Conservation (phyloP, 495 filamentous ascomycete genomes). For the Talaromyces nanjingensis region DNA sequence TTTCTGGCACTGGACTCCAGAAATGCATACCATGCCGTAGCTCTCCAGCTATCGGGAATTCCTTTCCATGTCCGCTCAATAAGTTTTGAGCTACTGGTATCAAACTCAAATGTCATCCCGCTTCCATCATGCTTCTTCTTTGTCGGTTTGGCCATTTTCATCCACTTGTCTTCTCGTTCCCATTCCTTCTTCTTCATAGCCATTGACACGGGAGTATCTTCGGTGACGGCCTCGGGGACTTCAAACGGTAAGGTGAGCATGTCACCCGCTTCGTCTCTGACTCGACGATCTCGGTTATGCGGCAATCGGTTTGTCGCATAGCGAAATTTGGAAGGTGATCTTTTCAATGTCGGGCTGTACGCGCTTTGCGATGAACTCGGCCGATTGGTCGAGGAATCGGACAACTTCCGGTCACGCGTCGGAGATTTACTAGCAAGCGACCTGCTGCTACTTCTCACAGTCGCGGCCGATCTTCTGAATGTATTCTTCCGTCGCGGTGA, state of each 20-base stretch:
- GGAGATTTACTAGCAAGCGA: slow-evolving; percentile 51
- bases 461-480: slow-evolving; percentile 44
- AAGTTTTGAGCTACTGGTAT: slow-evolving; percentile 74
- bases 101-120: slow-evolving; percentile 87
- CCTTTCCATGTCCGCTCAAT: slow-evolving; percentile 95
- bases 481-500: slow-evolving; percentile 51
- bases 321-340: slow-evolving; percentile 42
- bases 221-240: slow-evolving; percentile 47
- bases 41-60: slow-evolving; percentile 92
- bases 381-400: slow-evolving; percentile 24
- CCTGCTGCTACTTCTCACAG: slow-evolving; percentile 27
- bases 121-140: slow-evolving; percentile 52
- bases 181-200: slow-evolving; percentile 71
- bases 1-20: slow-evolving; percentile 73
- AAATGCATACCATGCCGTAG: slow-evolving; percentile 93
- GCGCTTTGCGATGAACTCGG: slow-evolving; percentile 42
- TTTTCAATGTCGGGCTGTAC: slow-evolving; percentile 29
- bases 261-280: slow-evolving; percentile 79
- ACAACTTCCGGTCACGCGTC: slow-evolving; percentile 29
- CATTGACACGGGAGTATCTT: slow-evolving; percentile 49
- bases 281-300: slow-evolving; percentile 64
- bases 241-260: slow-evolving; percentile 79
- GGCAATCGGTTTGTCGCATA: slow-evolving; percentile 69
- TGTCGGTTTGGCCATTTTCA: slow-evolving; percentile 82
- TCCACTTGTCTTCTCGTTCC: slow-evolving; percentile 87